Conservation (phyloP, 2,329 filamentous ascomycete genomes). For the Bipolaris zeicola region DNA sequence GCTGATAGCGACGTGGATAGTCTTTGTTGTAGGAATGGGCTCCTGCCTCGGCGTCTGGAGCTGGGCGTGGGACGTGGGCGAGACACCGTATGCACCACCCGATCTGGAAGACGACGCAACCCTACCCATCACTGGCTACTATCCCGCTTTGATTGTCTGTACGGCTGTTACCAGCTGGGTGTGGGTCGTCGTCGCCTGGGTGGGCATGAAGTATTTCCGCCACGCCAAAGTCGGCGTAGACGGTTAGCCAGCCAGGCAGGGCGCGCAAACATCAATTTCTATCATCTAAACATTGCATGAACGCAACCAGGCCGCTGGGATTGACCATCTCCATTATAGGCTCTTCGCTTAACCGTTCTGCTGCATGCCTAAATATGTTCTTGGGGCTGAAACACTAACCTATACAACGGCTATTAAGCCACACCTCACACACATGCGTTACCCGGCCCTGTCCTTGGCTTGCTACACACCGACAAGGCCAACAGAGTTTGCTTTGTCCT, state of each 20-base stretch:
- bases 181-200: conserved; percentile 96
- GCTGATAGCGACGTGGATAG: conserved; percentile 86
- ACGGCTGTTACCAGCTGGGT: conserved; percentile 99
- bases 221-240: conserved; percentile 86
- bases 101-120: conserved; percentile 95
- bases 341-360: conserved; percentile 31
- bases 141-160: conserved; percentile 89
- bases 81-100: conserved; percentile 92
- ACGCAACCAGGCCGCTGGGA: conserved; percentile 11
- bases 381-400: conserved; percentile 42
- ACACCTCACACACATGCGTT: conserved; percentile 13
- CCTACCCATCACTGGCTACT: conserved; percentile 94
- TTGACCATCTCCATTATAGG: conserved; percentile 27
- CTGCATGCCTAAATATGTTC: conserved; percentile 38
- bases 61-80: conserved; percentile 98
- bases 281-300: conserved; percentile 18
- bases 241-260: conserved; percentile 23
- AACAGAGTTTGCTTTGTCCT: conserved; percentile 9
- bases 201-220: conserved; percentile 99
- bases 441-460: conserved; percentile 3
- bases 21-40: conserved; percentile 96
- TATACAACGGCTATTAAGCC: conserved; percentile 30
- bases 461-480: background rate
- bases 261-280: conserved; percentile 14
- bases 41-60: conserved; percentile 94